These are phyloP conservation scores for Dryas integrifolia DNA, from an alignment of 331 rosid species.

Conservation along the genomic window DNA sequence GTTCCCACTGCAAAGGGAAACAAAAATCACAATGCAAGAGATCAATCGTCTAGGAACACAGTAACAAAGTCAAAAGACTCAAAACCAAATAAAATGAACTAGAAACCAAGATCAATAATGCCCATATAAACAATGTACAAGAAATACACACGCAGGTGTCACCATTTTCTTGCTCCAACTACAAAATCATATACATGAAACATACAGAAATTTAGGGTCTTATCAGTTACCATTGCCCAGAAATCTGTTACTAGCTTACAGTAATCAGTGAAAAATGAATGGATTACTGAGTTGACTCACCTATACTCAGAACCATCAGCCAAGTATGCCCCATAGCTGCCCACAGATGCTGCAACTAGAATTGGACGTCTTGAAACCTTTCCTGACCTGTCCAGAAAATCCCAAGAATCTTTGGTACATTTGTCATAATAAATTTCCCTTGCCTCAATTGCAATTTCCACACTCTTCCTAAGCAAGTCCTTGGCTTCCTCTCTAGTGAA, in stretches of 20 bases:
- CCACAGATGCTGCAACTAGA: constrained; percentile 84
- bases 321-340: constrained; percentile 91
- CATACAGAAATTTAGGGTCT: not conserved
- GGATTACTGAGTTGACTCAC: constrained; percentile 33
- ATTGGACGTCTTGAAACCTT: constrained; percentile 43
- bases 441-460: constrained; percentile 75
- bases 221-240: not conserved
- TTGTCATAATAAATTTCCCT: constrained; percentile 57
- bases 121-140: constrained; percentile 1
- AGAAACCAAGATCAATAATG: not conserved
- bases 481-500: constrained; percentile 62
- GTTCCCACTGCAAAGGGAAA: constrained; percentile 50
- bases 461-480: constrained; percentile 65
- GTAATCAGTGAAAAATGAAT: not conserved
- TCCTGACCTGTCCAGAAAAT: constrained; percentile 31
- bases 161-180: not conserved
- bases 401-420: constrained; percentile 56
- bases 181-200: not conserved
- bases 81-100: not conserved
- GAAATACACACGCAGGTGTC: not conserved
- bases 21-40: not conserved
- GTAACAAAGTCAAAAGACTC: not conserved
- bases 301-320: constrained; percentile 86
- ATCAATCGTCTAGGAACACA: too few relatives aligned
- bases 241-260: not conserved